Evolutionary conservation across 2,329 filamentous ascomycete species (phyloP), one percentile per base, ranked within the genome.

Genomic region (Davidsoniella neocaledoniae): DNA sequence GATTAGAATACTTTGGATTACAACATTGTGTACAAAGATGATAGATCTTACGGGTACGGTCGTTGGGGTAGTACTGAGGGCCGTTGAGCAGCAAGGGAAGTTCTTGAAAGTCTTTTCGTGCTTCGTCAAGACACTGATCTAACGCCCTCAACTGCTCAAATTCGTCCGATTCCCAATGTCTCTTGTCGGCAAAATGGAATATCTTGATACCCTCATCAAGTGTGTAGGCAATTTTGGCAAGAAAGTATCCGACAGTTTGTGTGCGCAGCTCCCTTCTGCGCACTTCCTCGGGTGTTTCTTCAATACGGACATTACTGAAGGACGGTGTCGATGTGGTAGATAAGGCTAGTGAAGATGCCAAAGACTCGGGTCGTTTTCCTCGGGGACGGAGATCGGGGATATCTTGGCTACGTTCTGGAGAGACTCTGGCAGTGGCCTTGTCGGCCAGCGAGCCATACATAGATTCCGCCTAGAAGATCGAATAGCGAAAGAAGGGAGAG

Each of bases 31-130:
- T 17, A 21, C 14, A 12, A 43, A 10, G 25, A 41, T 23, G 5
- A 23, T 10, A 10, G 4, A 17, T 26, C 51, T 53, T 47, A 53
- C 51, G 43, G 2, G 51, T 53, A 7, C 47, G 51, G 58, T 79
- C 74, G 53, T 71, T 70, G 57, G 77, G 70, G 56, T 78, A 78
- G 60, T 77, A 74, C 43, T 69, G 65, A 56, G 71, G 68, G 26
- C 74, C 73, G 55, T 74, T 72, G 49, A 78, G 68, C 41, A 78
- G 63, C 43, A 66, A 65, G 19, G 68, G 68, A 52, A 79, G 64
- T 57, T 74, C 69, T 62, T 78, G 74, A 55, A 77, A 79, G 62
- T 79, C 74, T 59, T 68, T 69, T 62, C 72, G 74, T 50, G 75
- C 75, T 56, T 76, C 73, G 58, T 77, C 72, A 47, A 79, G 65